Conservation (phyloP, 352 stramenopile species). For the Phytophthora nicotianae region DNA sequence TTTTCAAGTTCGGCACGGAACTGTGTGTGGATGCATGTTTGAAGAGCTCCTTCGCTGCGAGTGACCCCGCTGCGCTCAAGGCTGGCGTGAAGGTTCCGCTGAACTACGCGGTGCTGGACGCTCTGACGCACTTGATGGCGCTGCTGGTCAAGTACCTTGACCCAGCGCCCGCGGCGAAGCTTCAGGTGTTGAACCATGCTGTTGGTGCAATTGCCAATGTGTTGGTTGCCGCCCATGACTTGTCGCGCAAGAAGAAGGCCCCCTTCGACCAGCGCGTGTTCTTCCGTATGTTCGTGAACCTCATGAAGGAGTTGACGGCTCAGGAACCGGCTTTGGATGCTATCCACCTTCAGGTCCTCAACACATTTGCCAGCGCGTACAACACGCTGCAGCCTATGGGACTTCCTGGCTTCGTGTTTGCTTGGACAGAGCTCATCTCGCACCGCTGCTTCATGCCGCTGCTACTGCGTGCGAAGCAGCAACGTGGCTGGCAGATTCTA, state of each 20-base stretch:
- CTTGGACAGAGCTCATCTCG: slow-evolving; percentile 98
- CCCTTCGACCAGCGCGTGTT: slow-evolving; percentile 98
- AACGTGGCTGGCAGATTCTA: slow-evolving; percentile 97
- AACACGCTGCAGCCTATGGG: slow-evolving; percentile 96
- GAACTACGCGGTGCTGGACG: slow-evolving; percentile 96
- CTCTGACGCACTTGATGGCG: slow-evolving; percentile 96
- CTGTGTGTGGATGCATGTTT: slow-evolving; percentile 97
- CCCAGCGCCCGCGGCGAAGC: slow-evolving; percentile 68
- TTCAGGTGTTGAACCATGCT: slow-evolving; percentile 95
- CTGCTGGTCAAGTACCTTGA: slow-evolving; percentile 96
- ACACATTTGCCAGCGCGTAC: slow-evolving; percentile 97
- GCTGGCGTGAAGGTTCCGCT: slow-evolving; percentile 56
- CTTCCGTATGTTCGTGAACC: slow-evolving; percentile 98
- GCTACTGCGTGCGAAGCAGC: slow-evolving; percentile 92
- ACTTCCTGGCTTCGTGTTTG: slow-evolving; percentile 97
- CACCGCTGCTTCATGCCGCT: slow-evolving; percentile 99
- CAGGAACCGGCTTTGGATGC: slow-evolving; percentile 93
- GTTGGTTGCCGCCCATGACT: slow-evolving; percentile 89
- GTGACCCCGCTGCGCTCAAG: slow-evolving; percentile 42
- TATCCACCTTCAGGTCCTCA: slow-evolving; percentile 95
- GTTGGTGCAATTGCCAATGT: slow-evolving; percentile 94
- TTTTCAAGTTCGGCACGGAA: slow-evolving; percentile 96
- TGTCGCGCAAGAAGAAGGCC: slow-evolving; percentile 83
- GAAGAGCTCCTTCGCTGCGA: slow-evolving; percentile 81
- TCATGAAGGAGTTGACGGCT: slow-evolving; percentile 97